A percentile compares a stretch with the other conserved stretches of the same genome.
Conservation (phyloP, 2,329 filamentous ascomycete species). For the Cryphonectria naterciae region DNA sequence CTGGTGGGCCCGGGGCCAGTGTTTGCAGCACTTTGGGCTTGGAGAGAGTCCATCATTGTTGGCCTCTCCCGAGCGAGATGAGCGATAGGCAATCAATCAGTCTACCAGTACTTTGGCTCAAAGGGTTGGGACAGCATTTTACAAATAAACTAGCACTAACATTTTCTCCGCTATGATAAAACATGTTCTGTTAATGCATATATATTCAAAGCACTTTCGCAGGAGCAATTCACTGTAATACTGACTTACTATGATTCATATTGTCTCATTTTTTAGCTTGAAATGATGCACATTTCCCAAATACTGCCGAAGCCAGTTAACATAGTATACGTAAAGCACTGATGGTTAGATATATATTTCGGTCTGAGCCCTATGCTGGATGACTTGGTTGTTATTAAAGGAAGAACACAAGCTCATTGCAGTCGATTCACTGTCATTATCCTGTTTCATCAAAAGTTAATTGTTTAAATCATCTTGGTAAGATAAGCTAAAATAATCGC, state of each 20-base stretch:
- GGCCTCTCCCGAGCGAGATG: too few relatives aligned
- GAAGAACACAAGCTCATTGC: background rate
- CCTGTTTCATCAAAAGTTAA: background rate
- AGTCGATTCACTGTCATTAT: background rate
- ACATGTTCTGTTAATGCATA: background rate
- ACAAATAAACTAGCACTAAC: background rate
- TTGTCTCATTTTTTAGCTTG: background rate
- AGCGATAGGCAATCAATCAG: too few relatives aligned
- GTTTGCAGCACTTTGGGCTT: too few relatives aligned
- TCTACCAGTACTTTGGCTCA: too few relatives aligned
- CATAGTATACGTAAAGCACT: background rate
- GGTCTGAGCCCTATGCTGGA: background rate
- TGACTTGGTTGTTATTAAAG: background rate
- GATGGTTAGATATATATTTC: background rate
- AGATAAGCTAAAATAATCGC: background rate
- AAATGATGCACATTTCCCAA: background rate
- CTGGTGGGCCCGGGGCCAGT: too few relatives aligned
- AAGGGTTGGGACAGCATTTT: too few relatives aligned
- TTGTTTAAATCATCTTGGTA: background rate
- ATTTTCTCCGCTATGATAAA: background rate
- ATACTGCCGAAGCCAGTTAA: too few relatives aligned
- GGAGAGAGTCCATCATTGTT: too few relatives aligned
- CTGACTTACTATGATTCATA: background rate
- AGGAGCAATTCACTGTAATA: background rate
- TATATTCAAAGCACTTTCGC: background rate